Conservation (phyloP, 2,329 filamentous ascomycete genomes). For the Zymoseptoria passerinii region DNA sequence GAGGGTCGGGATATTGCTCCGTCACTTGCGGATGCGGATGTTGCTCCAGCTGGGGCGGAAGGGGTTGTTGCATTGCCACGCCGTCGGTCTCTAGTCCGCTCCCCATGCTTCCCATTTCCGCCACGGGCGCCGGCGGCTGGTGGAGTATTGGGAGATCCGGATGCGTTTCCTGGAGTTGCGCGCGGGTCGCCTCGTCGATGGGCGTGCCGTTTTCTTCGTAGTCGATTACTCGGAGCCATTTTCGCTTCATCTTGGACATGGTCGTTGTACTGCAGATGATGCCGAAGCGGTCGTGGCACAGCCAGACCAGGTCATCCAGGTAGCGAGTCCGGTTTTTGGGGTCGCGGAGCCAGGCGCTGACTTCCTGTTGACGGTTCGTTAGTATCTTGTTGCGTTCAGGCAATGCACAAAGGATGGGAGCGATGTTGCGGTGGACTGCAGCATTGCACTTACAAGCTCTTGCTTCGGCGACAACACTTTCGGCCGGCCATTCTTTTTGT, state of each 20-base stretch:
- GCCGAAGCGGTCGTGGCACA: slow-evolving; percentile 28
- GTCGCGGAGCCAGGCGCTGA: slow-evolving; percentile 26
- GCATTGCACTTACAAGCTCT: slow-evolving; percentile 21
- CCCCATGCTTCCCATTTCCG: slow-evolving; percentile 3
- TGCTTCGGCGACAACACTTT: slow-evolving; percentile 27
- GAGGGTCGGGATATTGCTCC: background rate
- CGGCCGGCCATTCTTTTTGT: slow-evolving; percentile 29
- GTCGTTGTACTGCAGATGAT: slow-evolving; percentile 29
- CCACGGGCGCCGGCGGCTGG: slow-evolving; percentile 3
- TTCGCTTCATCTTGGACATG: slow-evolving; percentile 30
- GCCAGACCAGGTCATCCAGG: slow-evolving; percentile 29
- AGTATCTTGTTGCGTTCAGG: background rate
- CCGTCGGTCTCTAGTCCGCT: background rate
- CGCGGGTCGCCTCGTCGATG: slow-evolving; percentile 20
- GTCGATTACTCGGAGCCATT: slow-evolving; percentile 28
- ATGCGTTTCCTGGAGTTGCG: slow-evolving; percentile 22
- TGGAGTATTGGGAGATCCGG: slow-evolving; percentile 20
- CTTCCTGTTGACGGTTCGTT: slow-evolving; percentile 17
- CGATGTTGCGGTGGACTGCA: background rate
- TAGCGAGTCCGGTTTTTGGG: slow-evolving; percentile 26
- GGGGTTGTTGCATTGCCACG: background rate
- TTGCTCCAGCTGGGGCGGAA: background rate
- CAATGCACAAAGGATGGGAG: background rate
- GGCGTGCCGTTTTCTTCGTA: slow-evolving; percentile 24
- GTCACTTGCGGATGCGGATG: background rate